Evolutionary conservation across 2,329 filamentous ascomycete genomes (phyloP).

Genomic region (Alternaria triticimaculans): DNA sequence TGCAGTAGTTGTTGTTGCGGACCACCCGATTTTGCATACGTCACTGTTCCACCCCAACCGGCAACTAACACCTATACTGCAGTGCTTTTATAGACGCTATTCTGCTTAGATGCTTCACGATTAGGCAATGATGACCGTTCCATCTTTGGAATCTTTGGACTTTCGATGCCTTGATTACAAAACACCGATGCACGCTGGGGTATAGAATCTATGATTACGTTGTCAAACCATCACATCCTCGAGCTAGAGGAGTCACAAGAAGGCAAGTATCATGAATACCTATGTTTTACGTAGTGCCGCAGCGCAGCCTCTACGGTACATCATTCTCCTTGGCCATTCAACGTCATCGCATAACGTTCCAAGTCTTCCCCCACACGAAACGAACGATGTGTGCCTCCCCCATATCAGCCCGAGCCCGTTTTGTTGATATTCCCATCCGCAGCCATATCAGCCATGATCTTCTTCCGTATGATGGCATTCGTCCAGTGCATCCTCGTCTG

Average conservation of each 20-base stretch:
- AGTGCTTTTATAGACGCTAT: background rate
- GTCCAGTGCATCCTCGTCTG: constrained; percentile 20
- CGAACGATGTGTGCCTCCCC: background rate
- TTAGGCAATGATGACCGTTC: background rate
- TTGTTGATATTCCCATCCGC: background rate
- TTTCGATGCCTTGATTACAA: background rate
- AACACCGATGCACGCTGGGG: background rate
- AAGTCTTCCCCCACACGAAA: background rate
- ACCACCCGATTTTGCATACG: background rate
- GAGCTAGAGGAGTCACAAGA: constrained; percentile 37
- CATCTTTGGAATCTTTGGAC: background rate
- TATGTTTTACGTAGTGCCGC: background rate
- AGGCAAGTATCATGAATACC: constrained; percentile 28
- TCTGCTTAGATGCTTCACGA: background rate
- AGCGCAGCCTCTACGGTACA: background rate
- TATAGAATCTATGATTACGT: background rate
- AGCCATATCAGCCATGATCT: background rate
- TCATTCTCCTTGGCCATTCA: background rate
- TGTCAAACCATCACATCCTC: constrained; percentile 25
- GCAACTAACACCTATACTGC: background rate
- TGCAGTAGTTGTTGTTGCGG: background rate
- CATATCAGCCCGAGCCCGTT: background rate
- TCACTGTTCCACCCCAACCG: background rate
- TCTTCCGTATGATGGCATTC: constrained; percentile 4
- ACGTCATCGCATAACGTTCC: background rate